phyloP scores from a whole-genome alignment of 805 yeast genomes.

The Clavispora vitiphila region DNA sequence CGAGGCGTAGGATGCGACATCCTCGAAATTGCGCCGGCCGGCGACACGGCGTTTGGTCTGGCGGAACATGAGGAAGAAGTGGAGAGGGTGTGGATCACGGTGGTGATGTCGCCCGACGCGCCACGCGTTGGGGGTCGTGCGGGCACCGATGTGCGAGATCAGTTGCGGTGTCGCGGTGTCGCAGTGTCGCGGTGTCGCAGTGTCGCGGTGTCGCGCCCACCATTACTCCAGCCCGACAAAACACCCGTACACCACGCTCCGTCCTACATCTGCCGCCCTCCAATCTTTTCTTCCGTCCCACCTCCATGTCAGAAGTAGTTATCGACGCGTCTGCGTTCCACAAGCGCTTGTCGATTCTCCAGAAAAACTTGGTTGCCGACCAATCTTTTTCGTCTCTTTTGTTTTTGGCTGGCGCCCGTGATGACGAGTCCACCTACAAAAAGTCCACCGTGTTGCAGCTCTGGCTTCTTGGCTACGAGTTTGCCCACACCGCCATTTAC shows the following conservation, averaged over 20 bases:
- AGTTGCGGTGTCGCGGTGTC: too few relatives aligned
- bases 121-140: not conserved
- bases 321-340: slow-evolving; percentile 51
- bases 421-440: slow-evolving; percentile 85
- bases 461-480: slow-evolving; percentile 93
- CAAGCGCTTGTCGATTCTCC: slow-evolving; percentile 43
- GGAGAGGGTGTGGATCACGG: too few relatives aligned
- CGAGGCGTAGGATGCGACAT: slow-evolving; percentile 20
- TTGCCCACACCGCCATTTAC: slow-evolving; percentile 81
- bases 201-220: too few relatives aligned
- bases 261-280: not conserved
- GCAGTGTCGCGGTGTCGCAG: too few relatives aligned
- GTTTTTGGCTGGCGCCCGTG: slow-evolving; percentile 77
- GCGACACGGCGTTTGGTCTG: slow-evolving; percentile 70
- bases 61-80: slow-evolving; percentile 49
- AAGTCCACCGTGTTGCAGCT: slow-evolving; percentile 82
- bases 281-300: not conserved
- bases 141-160: too few relatives aligned
- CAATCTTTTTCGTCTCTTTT: slow-evolving; percentile 30
- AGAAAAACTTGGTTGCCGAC: slow-evolving; percentile 25
- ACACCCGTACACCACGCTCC: too few relatives aligned
- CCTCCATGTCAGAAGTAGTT: slow-evolving; percentile 53
- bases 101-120: not conserved
- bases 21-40: slow-evolving; percentile 64
- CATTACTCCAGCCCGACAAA: too few relatives aligned